Evolutionary conservation across 805 yeast species (phyloP).

Genomic region (Debaryomyces hansenii): DNA sequence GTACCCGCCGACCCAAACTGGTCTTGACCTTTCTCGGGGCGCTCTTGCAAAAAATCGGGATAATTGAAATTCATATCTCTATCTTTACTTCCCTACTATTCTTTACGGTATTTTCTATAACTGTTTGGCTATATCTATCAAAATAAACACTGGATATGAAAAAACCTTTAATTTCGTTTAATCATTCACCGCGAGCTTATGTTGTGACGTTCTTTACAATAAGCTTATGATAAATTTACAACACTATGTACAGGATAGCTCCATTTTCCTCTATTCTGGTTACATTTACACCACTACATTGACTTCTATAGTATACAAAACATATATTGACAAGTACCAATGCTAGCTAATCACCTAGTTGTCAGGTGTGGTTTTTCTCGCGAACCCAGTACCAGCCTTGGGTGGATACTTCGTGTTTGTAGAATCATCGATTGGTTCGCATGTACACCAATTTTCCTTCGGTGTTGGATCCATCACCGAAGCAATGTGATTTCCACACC

Average conservation of each 20-base stretch:
- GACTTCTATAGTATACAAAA: not conserved
- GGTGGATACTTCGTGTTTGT: conserved; percentile 34
- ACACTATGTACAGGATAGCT: not conserved
- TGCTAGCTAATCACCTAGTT: not conserved
- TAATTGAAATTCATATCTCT: conserved; percentile 29
- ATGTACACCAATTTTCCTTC: conserved; percentile 35
- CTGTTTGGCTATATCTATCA: not conserved
- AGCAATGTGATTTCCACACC: conserved; percentile 48
- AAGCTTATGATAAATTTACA: not conserved
- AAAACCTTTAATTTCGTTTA: not conserved
- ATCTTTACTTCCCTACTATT: not conserved
- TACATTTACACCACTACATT: too few relatives aligned
- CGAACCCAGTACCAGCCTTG: conserved; percentile 49
- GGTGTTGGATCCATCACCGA: conserved; percentile 37
- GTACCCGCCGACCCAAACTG: conserved; percentile 1
- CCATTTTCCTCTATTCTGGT: not conserved
- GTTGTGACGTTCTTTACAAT: not conserved
- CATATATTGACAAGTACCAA: not conserved
- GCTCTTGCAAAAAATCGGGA: conserved; percentile 31
- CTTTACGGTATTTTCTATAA: conserved; percentile 2
- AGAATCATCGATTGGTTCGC: conserved; percentile 19
- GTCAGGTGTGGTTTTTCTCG: conserved; percentile 17
- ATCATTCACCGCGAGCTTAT: not conserved
- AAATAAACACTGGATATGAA: not conserved
- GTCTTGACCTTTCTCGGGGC: not conserved